Base-by-base conservation (phyloP, 148 eudicot species). In the Spergularia bocconei region DNA sequence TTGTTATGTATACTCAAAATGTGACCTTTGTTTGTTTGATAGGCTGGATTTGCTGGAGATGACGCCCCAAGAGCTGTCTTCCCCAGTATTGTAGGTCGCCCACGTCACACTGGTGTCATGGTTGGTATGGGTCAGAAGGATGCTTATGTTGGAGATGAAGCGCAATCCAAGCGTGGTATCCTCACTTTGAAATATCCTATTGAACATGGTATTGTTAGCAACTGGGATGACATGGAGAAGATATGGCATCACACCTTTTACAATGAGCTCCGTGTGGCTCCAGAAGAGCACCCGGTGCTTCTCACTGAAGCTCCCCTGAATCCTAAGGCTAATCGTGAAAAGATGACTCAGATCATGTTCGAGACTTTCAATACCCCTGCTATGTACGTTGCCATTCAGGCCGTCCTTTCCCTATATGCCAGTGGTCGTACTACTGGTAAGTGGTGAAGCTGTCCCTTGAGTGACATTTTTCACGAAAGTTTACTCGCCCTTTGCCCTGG, bases 1-100 rank as follows among this genome's bases (percentile, higher is more conserved):
- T 21, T 5, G 21, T 13, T 47, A 58, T 13, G 20, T 15, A 23
- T 16, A 11, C 21, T 54, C 59, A 63, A 41, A 17, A 62, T 53
- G 55, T 72, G 56, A 41, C 13, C 17, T 80, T 47, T 80, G 58
- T 11, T 75, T 72, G 75, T 13, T 39, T 44, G 48, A 44, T 44
- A 92, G 97, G 97, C 95, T 85, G 97, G 97, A 82, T 92, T 92
- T 86, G 97, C 97, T 16, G 91, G 95, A 74, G 97, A 92, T 81
- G 97, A 92, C 82, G 97, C 95, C 53, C 97, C 93, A 13, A 79
- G 97, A 73, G 97, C 92, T 57, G 94, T 90, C 21, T 92, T 88
- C 81, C 97, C 97, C 10, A 92, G 97, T 82, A 92, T 90, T 76
- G 94, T 91, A 20, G 97, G 97, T 13, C 84, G 96, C n/a, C 96